Base-by-base conservation (phyloP, 148 eudicot genomes). In the Arbutus unedo region DNA sequence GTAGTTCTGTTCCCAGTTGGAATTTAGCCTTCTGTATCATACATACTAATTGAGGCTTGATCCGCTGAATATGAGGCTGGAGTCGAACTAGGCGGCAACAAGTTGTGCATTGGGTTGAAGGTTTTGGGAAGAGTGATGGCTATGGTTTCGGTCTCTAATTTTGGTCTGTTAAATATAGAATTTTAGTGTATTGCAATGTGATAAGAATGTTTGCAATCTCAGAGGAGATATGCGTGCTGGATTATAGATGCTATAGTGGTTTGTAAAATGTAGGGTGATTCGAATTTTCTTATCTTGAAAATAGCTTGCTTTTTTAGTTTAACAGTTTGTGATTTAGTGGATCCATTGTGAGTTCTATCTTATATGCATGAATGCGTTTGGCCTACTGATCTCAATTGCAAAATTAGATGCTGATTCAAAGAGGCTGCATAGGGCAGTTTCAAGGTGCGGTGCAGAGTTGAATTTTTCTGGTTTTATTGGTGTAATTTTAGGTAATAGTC, bases 1-100 rank as follows among this genome's bases (percentile, higher is more conserved):
- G n/a, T 9, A 10, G 56, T 74, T 48, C 25, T 74, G 4, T 74
- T 48, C 54, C 74, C 74, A 8, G 38, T 70, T 70, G 55, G 77
- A 74, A 48, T 48, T 74, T 47, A n/a, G 55, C 41, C 77, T 80
- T 82, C 11, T 74, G 82, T 84, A 41, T 79, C 59, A 44, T 80
- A 80, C 59, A 79, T 84, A 74, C 55, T 31, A 59, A 49, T 41
- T 6, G 71, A 71, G 79, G 82, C 64, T 16, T 64, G 82, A 21
- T 80, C 66, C 70, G 83, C 68, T 41, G 18, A 80, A 59, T 15
- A 55, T 7, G 43, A 43, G 44, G 68, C 43, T 21, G 62, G 78
- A 23, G 55, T 74, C 38, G 16, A 59, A 49, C 16, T 70, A 2
- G 60, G 82, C 2, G 10, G 78, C 78, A 51, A 49, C 51, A 31